These are phyloP conservation scores for Annulohypoxylon truncatum DNA, from an alignment of 2,329 filamentous ascomycete species.

Conservation along the genomic window DNA sequence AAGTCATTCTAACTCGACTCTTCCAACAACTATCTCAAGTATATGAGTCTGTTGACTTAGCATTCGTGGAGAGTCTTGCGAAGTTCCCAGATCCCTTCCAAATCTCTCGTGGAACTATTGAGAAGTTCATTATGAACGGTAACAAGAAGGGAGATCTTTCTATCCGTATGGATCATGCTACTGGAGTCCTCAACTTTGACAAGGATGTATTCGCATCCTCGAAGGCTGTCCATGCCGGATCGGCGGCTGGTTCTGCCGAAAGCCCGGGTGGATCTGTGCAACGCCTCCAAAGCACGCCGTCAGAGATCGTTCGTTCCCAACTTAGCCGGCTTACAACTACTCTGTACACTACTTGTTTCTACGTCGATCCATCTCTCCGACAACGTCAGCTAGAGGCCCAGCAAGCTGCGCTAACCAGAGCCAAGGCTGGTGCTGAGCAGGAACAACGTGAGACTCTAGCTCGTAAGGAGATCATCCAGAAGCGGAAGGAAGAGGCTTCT, in stretches of 20 bases:
- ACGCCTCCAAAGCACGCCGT: slow-evolving; percentile 95
- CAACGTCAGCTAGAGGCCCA: slow-evolving; percentile 83
- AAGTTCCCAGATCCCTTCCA: slow-evolving; percentile 97
- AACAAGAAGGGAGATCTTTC: slow-evolving; percentile 99
- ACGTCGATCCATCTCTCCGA: slow-evolving; percentile 91
- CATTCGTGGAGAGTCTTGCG: slow-evolving; percentile 92
- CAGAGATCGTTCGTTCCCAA: slow-evolving; percentile 96
- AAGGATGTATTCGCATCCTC: slow-evolving; percentile 98
- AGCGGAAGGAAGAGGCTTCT: slow-evolving; percentile 96
- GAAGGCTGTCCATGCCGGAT: slow-evolving; percentile 89
- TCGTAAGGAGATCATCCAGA: slow-evolving; percentile 91
- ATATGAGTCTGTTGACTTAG: slow-evolving; percentile 96
- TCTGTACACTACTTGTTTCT: slow-evolving; percentile 93
- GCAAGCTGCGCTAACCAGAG: slow-evolving; percentile 81
- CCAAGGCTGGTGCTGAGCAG: slow-evolving; percentile 88
- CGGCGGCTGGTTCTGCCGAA: slow-evolving; percentile 87
- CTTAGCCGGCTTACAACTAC: slow-evolving; percentile 91
- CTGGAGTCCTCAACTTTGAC: slow-evolving; percentile 95
- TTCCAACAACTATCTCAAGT: slow-evolving; percentile 99
- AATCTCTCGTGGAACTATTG: slow-evolving; percentile 88
- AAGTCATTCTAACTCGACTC: slow-evolving; percentile 96
- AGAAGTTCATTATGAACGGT: slow-evolving; percentile 99
- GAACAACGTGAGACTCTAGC: slow-evolving; percentile 88
- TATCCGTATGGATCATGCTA: slow-evolving; percentile 95
- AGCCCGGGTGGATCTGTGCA: slow-evolving; percentile 86